Evolutionary conservation across 805 yeast genomes (phyloP), one percentile per base, ranked within the genome.

Genomic region (Aciculoconidium aculeatum): DNA sequence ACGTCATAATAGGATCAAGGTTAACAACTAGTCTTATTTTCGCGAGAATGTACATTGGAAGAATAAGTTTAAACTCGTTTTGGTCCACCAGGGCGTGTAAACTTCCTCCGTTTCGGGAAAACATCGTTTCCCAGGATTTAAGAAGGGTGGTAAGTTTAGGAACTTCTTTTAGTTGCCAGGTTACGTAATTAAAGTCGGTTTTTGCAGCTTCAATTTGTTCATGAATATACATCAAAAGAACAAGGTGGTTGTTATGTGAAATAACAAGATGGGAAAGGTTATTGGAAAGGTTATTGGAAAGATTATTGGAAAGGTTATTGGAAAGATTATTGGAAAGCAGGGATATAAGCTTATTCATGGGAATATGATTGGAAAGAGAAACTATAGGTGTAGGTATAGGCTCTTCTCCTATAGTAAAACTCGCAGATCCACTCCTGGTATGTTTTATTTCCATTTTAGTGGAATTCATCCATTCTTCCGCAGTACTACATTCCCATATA

Each of bases 111-210:
- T 73, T 78, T 39, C 65, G 63, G 22, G 76, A 54, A 45, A 70
- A 82, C 16, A 72, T 49, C 11, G 66, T 61, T 51, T 82, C 92
- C 90, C 90, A 82, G 15, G 75, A 61, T 40, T 72, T 73, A 13
- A 82, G 48, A 41, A 80, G 51, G 8, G 69, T 54, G 39, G 73
- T 77, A 30, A 82, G 65, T 5, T 61, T 55, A 2, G 84, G 84
- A 37, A 80, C 64, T 6, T 71, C 65, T 33, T 70, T 70, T 58
- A 77, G 59, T 49, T 83, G 66, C 90, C 90, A 82, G 32, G 67
- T 66, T 3, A 78, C 65, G 17, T 73, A 72, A 34, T 69, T 67
- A 28, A 65, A 58, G 42, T 40, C 30, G 53, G 65, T 32, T 61
- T 34, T 16, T 53, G 51, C 28, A 14, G 58, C 49, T 47, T 73